Percentiles rank a stretch among this genome's conserved stretches.
Evolutionary conservation across 345 rosid species (phyloP).

Genomic region (Eucalyptus pauciflora): DNA sequence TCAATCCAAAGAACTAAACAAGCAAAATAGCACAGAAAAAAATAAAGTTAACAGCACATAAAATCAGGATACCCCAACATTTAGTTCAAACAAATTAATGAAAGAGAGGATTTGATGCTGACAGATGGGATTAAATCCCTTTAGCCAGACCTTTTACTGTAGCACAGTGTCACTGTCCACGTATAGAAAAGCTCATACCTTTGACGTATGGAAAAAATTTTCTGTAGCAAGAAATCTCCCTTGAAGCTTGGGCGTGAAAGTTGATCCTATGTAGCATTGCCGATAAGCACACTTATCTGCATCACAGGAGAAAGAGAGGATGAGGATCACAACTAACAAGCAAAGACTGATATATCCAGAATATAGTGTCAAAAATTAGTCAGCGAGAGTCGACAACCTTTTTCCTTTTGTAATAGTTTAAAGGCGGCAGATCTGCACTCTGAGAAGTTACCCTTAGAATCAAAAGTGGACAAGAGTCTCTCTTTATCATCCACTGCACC

Average conservation of each 20-base stretch:
- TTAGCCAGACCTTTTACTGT: not conserved
- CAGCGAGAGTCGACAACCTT: slow-evolving; percentile 26
- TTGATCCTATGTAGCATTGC: slow-evolving; percentile 65
- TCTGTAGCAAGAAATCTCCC: slow-evolving; percentile 84
- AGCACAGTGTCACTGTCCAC: not conserved
- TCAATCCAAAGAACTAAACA: slow-evolving; percentile 66
- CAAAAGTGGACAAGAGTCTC: slow-evolving; percentile 19
- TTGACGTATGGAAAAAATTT: slow-evolving; percentile 79
- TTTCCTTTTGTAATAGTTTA: slow-evolving; percentile 56
- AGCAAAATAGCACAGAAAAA: not conserved
- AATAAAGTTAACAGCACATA: not conserved
- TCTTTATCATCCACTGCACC: slow-evolving; percentile 24
- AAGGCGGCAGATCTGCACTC: slow-evolving; percentile 74
- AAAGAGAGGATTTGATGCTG: not conserved
- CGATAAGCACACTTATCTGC: slow-evolving; percentile 61
- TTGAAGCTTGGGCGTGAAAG: slow-evolving; percentile 66
- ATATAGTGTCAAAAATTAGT: not conserved
- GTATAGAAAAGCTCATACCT: slow-evolving; percentile 17
- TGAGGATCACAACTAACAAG: not conserved
- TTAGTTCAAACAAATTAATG: not conserved
- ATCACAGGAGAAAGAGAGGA: not conserved
- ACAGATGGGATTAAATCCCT: not conserved
- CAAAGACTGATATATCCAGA: not conserved
- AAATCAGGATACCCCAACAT: not conserved
- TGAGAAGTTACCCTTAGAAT: slow-evolving; percentile 76